phyloP scores from a whole-genome alignment of 2,329 filamentous ascomycete species.

The Chaetomiaceae sp. region DNA sequence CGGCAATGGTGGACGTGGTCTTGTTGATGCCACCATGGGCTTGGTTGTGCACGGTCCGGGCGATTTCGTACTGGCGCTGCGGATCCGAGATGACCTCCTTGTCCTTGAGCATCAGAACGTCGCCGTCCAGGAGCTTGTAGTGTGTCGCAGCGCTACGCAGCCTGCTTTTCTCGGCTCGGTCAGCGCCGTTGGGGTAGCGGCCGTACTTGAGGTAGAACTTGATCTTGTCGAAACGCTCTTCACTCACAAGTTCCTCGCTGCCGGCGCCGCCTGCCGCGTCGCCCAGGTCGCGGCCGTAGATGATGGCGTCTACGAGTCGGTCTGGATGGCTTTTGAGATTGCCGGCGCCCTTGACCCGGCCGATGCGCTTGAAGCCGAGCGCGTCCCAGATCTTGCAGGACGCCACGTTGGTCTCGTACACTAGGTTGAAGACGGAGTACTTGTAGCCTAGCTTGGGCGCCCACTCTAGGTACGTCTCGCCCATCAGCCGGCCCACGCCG shows the following conservation, averaged over 20 bases:
- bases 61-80: slow-evolving; percentile 83
- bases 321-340: slow-evolving; percentile 63
- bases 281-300: slow-evolving; percentile 63
- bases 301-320: slow-evolving; percentile 67
- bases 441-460: slow-evolving; percentile 77
- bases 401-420: slow-evolving; percentile 89
- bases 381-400: slow-evolving; percentile 90
- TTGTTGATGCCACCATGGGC: slow-evolving; percentile 96
- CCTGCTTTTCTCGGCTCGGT: slow-evolving; percentile 91
- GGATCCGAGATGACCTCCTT: slow-evolving; percentile 95
- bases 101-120: slow-evolving; percentile 91
- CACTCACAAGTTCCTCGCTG: slow-evolving; percentile 76
- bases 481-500: slow-evolving; percentile 69
- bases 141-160: slow-evolving; percentile 90
- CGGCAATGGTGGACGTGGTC: slow-evolving; percentile 87
- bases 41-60: slow-evolving; percentile 64
- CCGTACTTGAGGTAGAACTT: slow-evolving; percentile 93
- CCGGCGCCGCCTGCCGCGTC: slow-evolving; percentile 44
- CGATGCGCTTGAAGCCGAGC: slow-evolving; percentile 86
- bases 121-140: slow-evolving; percentile 74
- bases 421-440: slow-evolving; percentile 89
- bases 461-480: slow-evolving; percentile 71
- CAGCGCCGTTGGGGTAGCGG: slow-evolving; percentile 87
- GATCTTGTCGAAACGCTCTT: slow-evolving; percentile 98
- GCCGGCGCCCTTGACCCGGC: slow-evolving; percentile 67